A percentile compares a stretch with the other conserved stretches of the same genome.
Evolutionary conservation across 2,329 filamentous ascomycete genomes (phyloP).

Genomic region (Dryadomyces quercus-mongolicae): DNA sequence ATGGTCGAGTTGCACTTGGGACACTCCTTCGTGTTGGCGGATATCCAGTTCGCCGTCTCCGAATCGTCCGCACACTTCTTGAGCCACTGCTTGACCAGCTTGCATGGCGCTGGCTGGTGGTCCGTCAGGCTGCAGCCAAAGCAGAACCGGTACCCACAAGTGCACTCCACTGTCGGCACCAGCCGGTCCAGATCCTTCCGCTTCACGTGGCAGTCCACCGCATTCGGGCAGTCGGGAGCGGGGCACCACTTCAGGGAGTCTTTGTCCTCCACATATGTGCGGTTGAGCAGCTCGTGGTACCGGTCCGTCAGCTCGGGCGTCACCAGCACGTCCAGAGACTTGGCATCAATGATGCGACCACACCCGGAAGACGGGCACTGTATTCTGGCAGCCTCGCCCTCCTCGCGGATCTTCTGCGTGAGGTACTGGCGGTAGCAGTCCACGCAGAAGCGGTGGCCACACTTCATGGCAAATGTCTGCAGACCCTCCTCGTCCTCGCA

Average conservation of each 20-base stretch:
- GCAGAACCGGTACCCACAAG: slow-evolving; percentile 80
- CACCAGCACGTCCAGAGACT: slow-evolving; percentile 69
- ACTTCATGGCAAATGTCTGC: slow-evolving; percentile 86
- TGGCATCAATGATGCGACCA: slow-evolving; percentile 81
- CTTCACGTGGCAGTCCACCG: slow-evolving; percentile 79
- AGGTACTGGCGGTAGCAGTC: slow-evolving; percentile 90
- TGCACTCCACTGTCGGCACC: slow-evolving; percentile 81
- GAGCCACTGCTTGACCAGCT: slow-evolving; percentile 85
- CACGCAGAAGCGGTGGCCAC: slow-evolving; percentile 85
- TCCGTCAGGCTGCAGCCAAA: slow-evolving; percentile 86
- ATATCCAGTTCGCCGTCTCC: slow-evolving; percentile 98
- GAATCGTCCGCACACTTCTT: slow-evolving; percentile 98
- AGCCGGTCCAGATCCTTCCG: slow-evolving; percentile 73
- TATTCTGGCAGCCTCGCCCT: slow-evolving; percentile 90
- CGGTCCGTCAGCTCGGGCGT: slow-evolving; percentile 42
- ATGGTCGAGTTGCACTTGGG: slow-evolving; percentile 94
- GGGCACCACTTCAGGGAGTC: slow-evolving; percentile 96
- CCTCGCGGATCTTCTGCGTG: slow-evolving; percentile 82
- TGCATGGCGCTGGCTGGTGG: slow-evolving; percentile 87
- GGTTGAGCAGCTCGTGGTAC: slow-evolving; percentile 76
- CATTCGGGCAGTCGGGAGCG: slow-evolving; percentile 91
- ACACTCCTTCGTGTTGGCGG: slow-evolving; percentile 96
- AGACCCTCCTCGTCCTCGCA: slow-evolving; percentile 74
- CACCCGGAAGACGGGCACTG: slow-evolving; percentile 85
- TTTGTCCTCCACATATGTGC: slow-evolving; percentile 95